phyloP scores from a whole-genome alignment of 1,139 yeast genomes.

The Wickerhamiella infanticola region DNA sequence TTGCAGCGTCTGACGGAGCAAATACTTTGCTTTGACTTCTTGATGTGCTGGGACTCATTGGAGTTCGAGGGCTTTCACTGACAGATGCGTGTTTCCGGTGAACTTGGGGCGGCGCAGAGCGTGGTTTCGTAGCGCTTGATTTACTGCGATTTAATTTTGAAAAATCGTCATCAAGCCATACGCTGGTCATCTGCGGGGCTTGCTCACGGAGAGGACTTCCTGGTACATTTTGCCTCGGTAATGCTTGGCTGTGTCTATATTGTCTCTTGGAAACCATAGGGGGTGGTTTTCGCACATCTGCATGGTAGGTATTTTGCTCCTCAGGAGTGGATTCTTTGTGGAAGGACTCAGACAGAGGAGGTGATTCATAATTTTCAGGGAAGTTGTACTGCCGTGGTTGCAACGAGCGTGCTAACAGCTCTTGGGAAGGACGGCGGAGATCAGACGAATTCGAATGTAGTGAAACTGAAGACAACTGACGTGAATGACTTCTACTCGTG shows the following conservation, averaged over 20 bases:
- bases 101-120: neutral
- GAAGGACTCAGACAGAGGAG: no score
- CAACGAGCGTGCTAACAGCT: neutral
- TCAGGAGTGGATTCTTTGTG: no score
- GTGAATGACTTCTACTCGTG: neutral
- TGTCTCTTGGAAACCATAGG: no score
- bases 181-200: slow-evolving; percentile 17
- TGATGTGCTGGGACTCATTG: neutral
- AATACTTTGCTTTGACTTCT: neutral
- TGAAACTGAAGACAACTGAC: neutral
- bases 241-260: no score
- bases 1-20: neutral
- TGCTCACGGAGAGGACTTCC: neutral
- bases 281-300: neutral
- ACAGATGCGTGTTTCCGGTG: neutral
- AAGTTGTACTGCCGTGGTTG: neutral
- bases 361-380: neutral
- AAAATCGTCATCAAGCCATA: slow-evolving; percentile 18
- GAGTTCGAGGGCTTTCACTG: neutral
- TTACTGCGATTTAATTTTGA: slow-evolving; percentile 9
- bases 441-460: neutral
- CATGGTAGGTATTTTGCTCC: no score
- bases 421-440: neutral
- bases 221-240: neutral
- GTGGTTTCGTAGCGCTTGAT: neutral